Conservation (phyloP, 2,329 filamentous ascomycete genomes). For the Zymoseptoria ardabiliae region DNA sequence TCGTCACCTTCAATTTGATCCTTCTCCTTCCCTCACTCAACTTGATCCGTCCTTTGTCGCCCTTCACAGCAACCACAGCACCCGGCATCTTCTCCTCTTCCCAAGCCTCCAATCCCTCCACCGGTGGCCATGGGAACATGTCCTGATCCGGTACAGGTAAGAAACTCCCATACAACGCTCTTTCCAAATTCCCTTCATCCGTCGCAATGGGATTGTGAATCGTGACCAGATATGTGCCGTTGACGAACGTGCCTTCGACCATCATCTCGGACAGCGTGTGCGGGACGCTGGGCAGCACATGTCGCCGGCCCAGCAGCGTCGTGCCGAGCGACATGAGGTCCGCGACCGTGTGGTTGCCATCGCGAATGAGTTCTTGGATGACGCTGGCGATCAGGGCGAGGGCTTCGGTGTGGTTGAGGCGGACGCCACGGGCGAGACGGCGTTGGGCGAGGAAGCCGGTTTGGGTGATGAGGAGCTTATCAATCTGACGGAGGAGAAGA, state of each 20-base stretch:
- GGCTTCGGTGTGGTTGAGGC: constrained; percentile 84
- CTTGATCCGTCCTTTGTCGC: constrained; percentile 52
- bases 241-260: constrained; percentile 88
- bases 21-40: constrained; percentile 70
- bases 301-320: constrained; percentile 86
- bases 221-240: constrained; percentile 87
- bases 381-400: constrained; percentile 77
- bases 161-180: constrained; percentile 85
- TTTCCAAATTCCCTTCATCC: constrained; percentile 78
- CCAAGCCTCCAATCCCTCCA: constrained; percentile 55
- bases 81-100: constrained; percentile 65
- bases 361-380: constrained; percentile 91
- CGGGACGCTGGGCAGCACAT: constrained; percentile 78
- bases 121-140: constrained; percentile 48
- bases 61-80: constrained; percentile 65
- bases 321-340: constrained; percentile 89
- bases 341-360: constrained; percentile 86
- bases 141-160: constrained; percentile 62
- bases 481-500: constrained; percentile 54
- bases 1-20: constrained; percentile 69
- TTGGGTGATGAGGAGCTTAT: constrained; percentile 92
- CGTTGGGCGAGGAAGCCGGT: constrained; percentile 80
- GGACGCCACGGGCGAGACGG: constrained; percentile 77
- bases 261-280: constrained; percentile 75
- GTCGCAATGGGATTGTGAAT: constrained; percentile 83